A percentile compares a stretch with the other conserved stretches of the same genome.
phyloP scores from a whole-genome alignment of 371 early-diverging fungal genomes.

The Syncephalis fuscata region DNA sequence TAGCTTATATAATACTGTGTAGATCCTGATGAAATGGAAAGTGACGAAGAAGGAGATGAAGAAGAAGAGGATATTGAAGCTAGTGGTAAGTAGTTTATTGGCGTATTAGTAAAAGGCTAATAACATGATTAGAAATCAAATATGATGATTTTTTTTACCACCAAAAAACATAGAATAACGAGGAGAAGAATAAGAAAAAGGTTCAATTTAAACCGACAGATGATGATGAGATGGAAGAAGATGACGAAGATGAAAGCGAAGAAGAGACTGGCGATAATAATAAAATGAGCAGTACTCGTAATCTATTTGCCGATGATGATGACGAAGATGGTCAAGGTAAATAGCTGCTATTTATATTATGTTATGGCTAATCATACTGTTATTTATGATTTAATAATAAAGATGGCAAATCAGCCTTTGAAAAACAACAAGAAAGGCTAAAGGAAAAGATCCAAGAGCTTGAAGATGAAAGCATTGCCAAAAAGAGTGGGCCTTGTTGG shows the following conservation, averaged over 20 bases:
- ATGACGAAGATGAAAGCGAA: slow-evolving; percentile 10
- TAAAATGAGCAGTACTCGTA: slow-evolving; percentile 18
- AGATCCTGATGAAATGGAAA: too few species aligned
- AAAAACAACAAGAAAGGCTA: slow-evolving; percentile 51
- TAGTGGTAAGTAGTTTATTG: slow-evolving; percentile 7
- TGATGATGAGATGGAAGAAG: slow-evolving; percentile 10
- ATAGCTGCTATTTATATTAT: slow-evolving; percentile 11
- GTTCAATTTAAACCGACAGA: slow-evolving; percentile 7
- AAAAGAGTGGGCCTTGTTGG: slow-evolving; percentile 77
- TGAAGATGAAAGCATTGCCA: slow-evolving; percentile 70
- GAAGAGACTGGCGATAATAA: slow-evolving; percentile 18
- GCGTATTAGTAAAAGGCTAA: neutral
- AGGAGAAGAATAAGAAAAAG: too few species aligned
- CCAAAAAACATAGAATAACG: too few species aligned
- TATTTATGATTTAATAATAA: slow-evolving; percentile 4
- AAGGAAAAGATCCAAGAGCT: slow-evolving; percentile 52
- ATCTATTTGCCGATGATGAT: slow-evolving; percentile 24
- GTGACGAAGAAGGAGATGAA: slow-evolving; percentile 16
- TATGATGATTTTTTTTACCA: too few species aligned
- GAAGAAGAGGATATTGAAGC: slow-evolving; percentile 17
- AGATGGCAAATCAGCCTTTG: slow-evolving; percentile 30
- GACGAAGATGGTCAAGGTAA: slow-evolving; percentile 27
- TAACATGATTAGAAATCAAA: neutral
- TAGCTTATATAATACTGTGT: neutral
- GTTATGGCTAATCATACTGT: slow-evolving; percentile 7